These are phyloP conservation scores for Paraphaeosphaeria sporulosa DNA, from an alignment of 2,329 filamentous ascomycete species.

Conservation along the genomic window DNA sequence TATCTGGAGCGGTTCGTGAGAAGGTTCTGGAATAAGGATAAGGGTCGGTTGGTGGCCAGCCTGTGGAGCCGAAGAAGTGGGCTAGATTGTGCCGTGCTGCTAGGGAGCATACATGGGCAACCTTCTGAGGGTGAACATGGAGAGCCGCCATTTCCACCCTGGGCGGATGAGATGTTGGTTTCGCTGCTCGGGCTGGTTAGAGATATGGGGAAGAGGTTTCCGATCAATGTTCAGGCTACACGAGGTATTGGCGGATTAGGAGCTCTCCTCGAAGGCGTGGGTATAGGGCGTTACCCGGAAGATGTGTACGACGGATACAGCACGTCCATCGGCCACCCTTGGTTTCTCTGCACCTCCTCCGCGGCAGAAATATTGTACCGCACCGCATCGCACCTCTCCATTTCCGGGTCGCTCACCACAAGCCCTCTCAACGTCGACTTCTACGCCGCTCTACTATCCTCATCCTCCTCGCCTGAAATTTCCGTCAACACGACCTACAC, in stretches of 20 bases:
- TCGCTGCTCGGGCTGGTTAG: conserved; percentile 43
- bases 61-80: conserved; percentile 43
- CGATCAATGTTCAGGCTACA: conserved; percentile 83
- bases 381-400: conserved; percentile 40
- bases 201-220: conserved; percentile 49
- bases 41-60: conserved; percentile 48
- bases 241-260: conserved; percentile 70
- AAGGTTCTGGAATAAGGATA: conserved; percentile 49
- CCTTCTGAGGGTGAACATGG: conserved; percentile 28
- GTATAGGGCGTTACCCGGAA: conserved; percentile 54
- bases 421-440: conserved; percentile 44
- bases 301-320: conserved; percentile 52
- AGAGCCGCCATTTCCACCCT: conserved; percentile 39
- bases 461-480: conserved; percentile 28
- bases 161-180: conserved; percentile 49
- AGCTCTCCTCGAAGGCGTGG: conserved; percentile 46
- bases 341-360: conserved; percentile 54
- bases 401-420: conserved; percentile 40
- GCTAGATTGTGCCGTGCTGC: conserved; percentile 49
- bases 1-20: conserved; percentile 42
- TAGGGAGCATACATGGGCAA: conserved; percentile 48
- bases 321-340: conserved; percentile 49
- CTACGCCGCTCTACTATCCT: conserved; percentile 45
- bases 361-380: conserved; percentile 52
- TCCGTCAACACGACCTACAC: conserved; percentile 33